A percentile compares a stretch with the other conserved stretches of the same genome.
These are phyloP conservation scores for Coniosporium apollinis DNA, from an alignment of 495 filamentous ascomycete genomes.

Conservation along the genomic window DNA sequence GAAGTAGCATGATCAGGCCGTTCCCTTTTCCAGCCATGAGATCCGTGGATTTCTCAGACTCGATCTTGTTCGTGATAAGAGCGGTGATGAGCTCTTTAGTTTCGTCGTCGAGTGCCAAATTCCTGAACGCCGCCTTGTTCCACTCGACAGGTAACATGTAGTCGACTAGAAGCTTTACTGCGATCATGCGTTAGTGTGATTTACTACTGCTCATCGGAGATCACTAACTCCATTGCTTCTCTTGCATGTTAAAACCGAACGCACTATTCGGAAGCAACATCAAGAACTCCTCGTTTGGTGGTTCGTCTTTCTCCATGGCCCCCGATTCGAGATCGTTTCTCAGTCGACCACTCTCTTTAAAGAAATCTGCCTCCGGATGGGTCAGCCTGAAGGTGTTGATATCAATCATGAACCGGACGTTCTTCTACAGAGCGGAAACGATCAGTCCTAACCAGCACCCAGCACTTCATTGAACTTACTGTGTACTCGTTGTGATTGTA, in stretches of 20 bases:
- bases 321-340: neutral
- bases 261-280: neutral
- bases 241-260: neutral
- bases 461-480: too few relatives aligned
- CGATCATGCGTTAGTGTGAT: neutral
- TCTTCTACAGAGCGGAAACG: too few relatives aligned
- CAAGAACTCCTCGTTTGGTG: neutral
- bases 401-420: neutral
- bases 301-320: neutral
- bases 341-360: neutral
- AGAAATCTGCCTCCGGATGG: neutral
- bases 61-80: too few relatives aligned
- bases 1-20: conserved; percentile 42
- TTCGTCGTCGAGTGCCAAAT: neutral
- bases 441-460: too few relatives aligned
- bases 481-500: too few relatives aligned
- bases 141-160: neutral
- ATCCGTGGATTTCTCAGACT: too few relatives aligned
- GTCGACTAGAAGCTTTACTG: neutral
- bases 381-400: neutral
- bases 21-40: conserved; percentile 38
- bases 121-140: neutral
- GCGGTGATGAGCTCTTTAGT: neutral
- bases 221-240: neutral
- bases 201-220: neutral